phyloP scores from a whole-genome alignment of 1,139 yeast genomes.

The Arxiozyma telluris region DNA sequence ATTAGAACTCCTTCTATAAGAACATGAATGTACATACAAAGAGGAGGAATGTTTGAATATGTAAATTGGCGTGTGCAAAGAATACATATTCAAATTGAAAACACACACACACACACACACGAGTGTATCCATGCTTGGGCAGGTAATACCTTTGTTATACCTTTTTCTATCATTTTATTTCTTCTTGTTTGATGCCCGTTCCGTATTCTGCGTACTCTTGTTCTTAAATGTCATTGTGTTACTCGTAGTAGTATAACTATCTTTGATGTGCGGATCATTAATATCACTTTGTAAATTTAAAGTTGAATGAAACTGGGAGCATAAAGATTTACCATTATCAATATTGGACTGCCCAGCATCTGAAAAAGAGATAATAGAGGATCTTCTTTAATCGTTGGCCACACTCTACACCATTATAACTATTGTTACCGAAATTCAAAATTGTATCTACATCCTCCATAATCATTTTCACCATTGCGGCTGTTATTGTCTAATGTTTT shows the following conservation, averaged over 20 bases:
- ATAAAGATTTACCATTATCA: not conserved
- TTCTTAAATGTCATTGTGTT: not conserved
- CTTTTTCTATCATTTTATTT: too few species aligned
- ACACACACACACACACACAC: too few species aligned
- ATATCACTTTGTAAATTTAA: not conserved
- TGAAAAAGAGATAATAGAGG: not conserved
- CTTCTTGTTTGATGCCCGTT: too few species aligned
- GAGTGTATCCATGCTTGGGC: too few species aligned
- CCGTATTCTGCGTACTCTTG: too few species aligned
- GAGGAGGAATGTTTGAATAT: too few species aligned
- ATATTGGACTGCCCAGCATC: not conserved
- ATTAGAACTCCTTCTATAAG: not conserved
- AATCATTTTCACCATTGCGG: not conserved
- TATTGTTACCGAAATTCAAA: not conserved
- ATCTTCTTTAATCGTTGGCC: slow-evolving; percentile 4
- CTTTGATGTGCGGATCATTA: not conserved
- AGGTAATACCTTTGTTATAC: too few species aligned
- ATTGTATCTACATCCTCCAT: not conserved
- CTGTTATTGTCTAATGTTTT: not conserved
- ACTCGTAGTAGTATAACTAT: not conserved
- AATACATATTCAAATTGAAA: too few species aligned
- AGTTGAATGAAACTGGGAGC: not conserved
- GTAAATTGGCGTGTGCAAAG: too few species aligned
- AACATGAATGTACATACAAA: too few species aligned
- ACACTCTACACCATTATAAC: slow-evolving; percentile 5